Evolutionary conservation across 371 early-diverging fungal species (phyloP).

Genomic region (Rhizomucor pusillus): DNA sequence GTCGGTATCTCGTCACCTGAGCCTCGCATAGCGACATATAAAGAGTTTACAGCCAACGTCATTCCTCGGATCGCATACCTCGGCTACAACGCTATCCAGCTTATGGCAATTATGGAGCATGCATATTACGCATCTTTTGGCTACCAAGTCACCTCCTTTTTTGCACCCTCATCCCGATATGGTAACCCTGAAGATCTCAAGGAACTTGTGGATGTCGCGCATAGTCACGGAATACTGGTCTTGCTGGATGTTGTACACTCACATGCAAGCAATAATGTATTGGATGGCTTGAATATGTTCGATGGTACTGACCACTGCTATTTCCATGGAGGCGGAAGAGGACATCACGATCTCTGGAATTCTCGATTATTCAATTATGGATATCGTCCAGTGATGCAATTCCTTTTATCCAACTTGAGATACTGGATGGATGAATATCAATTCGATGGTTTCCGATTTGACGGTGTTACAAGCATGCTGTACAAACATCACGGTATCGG

Average conservation of each 20-base stretch:
- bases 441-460: slow-evolving; percentile 98
- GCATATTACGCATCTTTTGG: slow-evolving; percentile 98
- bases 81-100: slow-evolving; percentile 93
- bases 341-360: slow-evolving; percentile 93
- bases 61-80: slow-evolving; percentile 86
- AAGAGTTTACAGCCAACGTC: slow-evolving; percentile 83
- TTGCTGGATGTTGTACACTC: slow-evolving; percentile 96
- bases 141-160: slow-evolving; percentile 96
- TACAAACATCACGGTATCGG: slow-evolving; percentile 95
- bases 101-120: slow-evolving; percentile 99
- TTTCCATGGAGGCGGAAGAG: slow-evolving; percentile 88
- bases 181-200: slow-evolving; percentile 91
- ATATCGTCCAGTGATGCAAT: slow-evolving; percentile 85
- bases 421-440: slow-evolving; percentile 88
- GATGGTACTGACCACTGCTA: slow-evolving; percentile 95
- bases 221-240: slow-evolving; percentile 83
- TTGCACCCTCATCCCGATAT: slow-evolving; percentile 87
- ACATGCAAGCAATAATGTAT: slow-evolving; percentile 93
- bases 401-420: slow-evolving; percentile 90
- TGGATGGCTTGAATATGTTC: slow-evolving; percentile 93
- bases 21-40: slow-evolving; percentile 77
- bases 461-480: slow-evolving; percentile 96
- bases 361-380: slow-evolving; percentile 93
- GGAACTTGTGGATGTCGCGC: slow-evolving; percentile 90
- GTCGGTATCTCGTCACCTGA: slow-evolving; percentile 93